Conservation (phyloP, 2,329 filamentous ascomycete genomes). For the Verticillium dahliae region DNA sequence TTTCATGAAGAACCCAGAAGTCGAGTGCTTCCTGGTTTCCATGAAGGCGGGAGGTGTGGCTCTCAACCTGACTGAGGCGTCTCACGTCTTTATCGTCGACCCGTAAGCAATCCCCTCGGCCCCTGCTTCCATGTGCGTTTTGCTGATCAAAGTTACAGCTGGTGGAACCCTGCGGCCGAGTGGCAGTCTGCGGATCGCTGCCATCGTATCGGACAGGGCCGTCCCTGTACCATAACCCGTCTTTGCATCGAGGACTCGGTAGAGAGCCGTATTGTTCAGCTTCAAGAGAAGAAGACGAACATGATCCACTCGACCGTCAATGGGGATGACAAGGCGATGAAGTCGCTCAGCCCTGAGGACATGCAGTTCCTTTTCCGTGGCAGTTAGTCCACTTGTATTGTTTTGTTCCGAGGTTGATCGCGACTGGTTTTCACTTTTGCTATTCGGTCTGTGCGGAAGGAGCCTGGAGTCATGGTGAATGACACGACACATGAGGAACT, state of each 20-base stretch:
- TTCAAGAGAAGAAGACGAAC: constrained; percentile 97
- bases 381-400: neutral
- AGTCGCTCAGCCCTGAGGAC: constrained; percentile 83
- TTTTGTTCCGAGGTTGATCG: neutral
- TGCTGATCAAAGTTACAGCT: constrained; percentile 29
- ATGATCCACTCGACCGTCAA: constrained; percentile 98
- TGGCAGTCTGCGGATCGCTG: constrained; percentile 95
- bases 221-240: constrained; percentile 89
- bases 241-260: constrained; percentile 96
- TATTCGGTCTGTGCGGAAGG: neutral
- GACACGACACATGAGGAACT: neutral
- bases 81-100: constrained; percentile 90
- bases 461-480: neutral
- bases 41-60: constrained; percentile 95
- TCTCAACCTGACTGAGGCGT: constrained; percentile 90
- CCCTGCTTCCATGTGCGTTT: neutral
- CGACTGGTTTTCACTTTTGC: neutral
- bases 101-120: constrained; percentile 55
- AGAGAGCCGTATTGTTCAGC: constrained; percentile 87
- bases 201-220: constrained; percentile 91
- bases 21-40: constrained; percentile 93
- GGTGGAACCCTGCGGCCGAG: constrained; percentile 99
- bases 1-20: constrained; percentile 91
- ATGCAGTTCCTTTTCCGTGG: constrained; percentile 96
- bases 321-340: constrained; percentile 83